Base-by-base conservation (phyloP, 306 rosid species). In the Quillaja saponaria region DNA sequence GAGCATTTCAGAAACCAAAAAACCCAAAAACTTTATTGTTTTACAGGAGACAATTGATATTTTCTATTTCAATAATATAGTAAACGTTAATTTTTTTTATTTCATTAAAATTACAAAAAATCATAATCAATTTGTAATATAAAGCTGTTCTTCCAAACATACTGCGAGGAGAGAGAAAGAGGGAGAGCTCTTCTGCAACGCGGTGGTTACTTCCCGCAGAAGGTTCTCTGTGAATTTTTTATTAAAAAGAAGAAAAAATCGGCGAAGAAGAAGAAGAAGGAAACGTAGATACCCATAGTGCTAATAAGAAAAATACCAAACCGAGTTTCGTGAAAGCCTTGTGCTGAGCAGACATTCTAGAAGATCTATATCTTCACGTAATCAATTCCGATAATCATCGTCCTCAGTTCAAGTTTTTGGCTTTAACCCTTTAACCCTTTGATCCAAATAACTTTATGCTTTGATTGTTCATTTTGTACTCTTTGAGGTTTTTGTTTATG, bases 321-420 rank as follows among this genome's bases (percentile, higher is more conserved):
- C n/a, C n/a, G 60, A 78, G 80, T 85, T 78, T 81, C 91, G 94
- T 81, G 73, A 61, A 50, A 67, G 61, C 68, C 59, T 85, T 60
- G 71, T 68, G 71, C 67, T 63, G 11, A 58, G 57, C 33, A 14
- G 40, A 68, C 41, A 33, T 66, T 65, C 76, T 61, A 51, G 66
- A 49, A 49, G 60, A 61, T 54, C 67, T 69, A 63, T 78, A 34
- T 74, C 84, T 64, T 67, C 85, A 85, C 95, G 90, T 73, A 75
- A 82, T 75, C 79, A 64, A 37, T 63, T 64, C 55, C 20, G 61
- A 67, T 81, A 11, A 58, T 73, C 28, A 34, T 33, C 34, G 49
- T 19, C 12, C 1, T 37, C 40, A 10, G 45, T 37, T 61, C 66
- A 70, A 80, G 64, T 42, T 77, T 74, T 67, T 60, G 45, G 67